phyloP scores from a whole-genome alignment of 164 flowering plant species.

The Malania oleifera region DNA sequence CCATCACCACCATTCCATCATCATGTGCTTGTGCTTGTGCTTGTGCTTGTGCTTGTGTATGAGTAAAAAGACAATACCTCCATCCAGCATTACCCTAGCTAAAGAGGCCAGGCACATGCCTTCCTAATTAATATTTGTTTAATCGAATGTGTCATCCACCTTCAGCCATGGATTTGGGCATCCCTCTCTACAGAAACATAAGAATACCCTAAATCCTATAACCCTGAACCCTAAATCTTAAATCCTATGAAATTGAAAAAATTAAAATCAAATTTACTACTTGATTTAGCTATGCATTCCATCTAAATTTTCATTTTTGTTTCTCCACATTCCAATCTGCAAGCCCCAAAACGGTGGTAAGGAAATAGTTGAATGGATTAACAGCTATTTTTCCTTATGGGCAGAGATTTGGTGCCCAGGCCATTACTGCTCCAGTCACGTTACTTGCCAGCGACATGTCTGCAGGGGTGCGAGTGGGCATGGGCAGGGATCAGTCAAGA shows the following conservation, averaged over 20 bases:
- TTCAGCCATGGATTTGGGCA: too few species aligned
- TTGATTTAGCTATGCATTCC: too few species aligned
- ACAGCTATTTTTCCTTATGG: background rate
- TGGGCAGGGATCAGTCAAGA: slow-evolving; percentile 1
- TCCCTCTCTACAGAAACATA: too few species aligned
- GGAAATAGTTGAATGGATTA: background rate
- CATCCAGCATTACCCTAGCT: slow-evolving; percentile 13
- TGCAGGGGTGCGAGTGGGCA: slow-evolving; percentile 7
- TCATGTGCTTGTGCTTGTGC: too few species aligned
- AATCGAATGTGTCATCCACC: too few species aligned
- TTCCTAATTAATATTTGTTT: slow-evolving; percentile 11
- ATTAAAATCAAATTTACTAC: too few species aligned
- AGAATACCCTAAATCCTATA: background rate
- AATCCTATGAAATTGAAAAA: too few species aligned
- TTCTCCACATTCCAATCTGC: too few species aligned
- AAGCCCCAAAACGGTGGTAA: too few species aligned
- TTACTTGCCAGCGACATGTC: background rate
- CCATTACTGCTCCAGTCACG: background rate
- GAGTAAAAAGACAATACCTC: slow-evolving; percentile 2
- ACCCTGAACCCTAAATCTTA: background rate
- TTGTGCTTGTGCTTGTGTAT: slow-evolving; percentile 20
- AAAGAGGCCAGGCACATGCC: slow-evolving; percentile 20
- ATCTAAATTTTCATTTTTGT: too few species aligned
- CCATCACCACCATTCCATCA: slow-evolving; percentile 17
- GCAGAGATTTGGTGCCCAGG: background rate